Conservation (phyloP, 352 stramenopile genomes). For the Phytophthora pistaciae region DNA sequence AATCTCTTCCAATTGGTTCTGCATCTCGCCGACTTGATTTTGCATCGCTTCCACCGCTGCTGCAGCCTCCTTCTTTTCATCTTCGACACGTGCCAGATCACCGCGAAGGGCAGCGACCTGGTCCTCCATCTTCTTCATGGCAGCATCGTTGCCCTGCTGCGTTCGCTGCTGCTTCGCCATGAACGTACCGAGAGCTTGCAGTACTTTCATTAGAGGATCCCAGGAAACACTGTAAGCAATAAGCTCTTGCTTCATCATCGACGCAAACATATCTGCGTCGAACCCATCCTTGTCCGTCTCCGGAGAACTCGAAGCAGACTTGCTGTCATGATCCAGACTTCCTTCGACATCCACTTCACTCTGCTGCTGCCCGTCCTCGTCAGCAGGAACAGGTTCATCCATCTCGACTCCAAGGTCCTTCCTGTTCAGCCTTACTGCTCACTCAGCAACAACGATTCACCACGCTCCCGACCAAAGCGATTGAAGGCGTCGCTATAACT, state of each 20-base stretch:
- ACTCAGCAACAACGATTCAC: not conserved
- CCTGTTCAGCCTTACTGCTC: not conserved
- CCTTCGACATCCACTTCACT: slow-evolving; percentile 10
- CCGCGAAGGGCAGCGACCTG: slow-evolving; percentile 55
- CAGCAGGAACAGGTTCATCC: slow-evolving; percentile 27
- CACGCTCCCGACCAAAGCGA: not conserved
- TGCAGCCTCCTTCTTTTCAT: slow-evolving; percentile 65
- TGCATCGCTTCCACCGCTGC: slow-evolving; percentile 56
- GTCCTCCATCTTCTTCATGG: slow-evolving; percentile 64
- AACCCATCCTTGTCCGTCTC: slow-evolving; percentile 41
- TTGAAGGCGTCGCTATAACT: not conserved
- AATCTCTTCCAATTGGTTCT: slow-evolving; percentile 51
- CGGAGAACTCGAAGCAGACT: not conserved
- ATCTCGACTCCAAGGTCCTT: slow-evolving; percentile 16
- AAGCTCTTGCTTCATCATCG: slow-evolving; percentile 70
- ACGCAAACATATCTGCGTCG: slow-evolving; percentile 59
- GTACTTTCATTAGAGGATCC: slow-evolving; percentile 74
- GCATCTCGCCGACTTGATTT: slow-evolving; percentile 55
- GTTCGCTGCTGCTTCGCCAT: slow-evolving; percentile 63
- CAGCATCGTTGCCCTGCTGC: slow-evolving; percentile 42
- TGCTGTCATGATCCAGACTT: slow-evolving; percentile 7
- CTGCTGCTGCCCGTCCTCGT: slow-evolving; percentile 30
- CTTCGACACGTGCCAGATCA: slow-evolving; percentile 51
- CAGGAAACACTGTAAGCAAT: slow-evolving; percentile 80
- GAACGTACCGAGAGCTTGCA: slow-evolving; percentile 63